Base-by-base conservation (phyloP, 2,329 filamentous ascomycete genomes). In the Arthroderma sp. region DNA sequence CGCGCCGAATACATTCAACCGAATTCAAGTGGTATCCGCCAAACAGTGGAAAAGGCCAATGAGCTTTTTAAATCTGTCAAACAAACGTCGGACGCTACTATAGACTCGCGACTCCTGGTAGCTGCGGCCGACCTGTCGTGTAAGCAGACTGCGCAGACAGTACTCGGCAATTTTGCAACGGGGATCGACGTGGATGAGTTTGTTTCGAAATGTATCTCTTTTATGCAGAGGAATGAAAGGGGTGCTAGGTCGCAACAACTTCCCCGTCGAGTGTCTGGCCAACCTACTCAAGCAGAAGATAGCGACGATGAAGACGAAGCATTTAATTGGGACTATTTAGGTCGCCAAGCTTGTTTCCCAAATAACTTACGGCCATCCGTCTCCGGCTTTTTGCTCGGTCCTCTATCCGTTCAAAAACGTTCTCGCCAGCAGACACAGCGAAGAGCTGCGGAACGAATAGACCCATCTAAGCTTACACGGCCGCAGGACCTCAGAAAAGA, bases 141-240 rank as follows among this genome's bases (percentile, higher is more conserved):
- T 55, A 85, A 84, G 54, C 87, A 86, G 58, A 82, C 86, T 0
- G 71, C 82, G 37, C 78, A 81, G 42, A 72, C 93, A 28, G 78
- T 82, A 1, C 71, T 86, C 29, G 87, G 87, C 5, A 82, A 82
- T 54, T 68, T 74, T 1, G 77, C 78, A 2, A 78, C 82, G 42
- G 86, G 87, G 5, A 68, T 98, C 22, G 88, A 96, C 56, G 73
- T 93, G 0, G 88, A 96, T 49, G 85, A 94, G 55, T 93, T 96
- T 56, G 78, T 96, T 9, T 83, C 84, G 0, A 94, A 93, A 63
- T 89, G 83, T 61, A 86, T 93, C 48, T 77, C 75, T 3, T 96
- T 84, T 59, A 95, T 96, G 86, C 78, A 77, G 22, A 72, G 75
- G 32, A 82, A 78, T 3, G 68, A 73, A 5, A 74, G 73, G 7